phyloP scores from a whole-genome alignment of 2,329 filamentous ascomycete species.

The Myriangium duriaei region DNA sequence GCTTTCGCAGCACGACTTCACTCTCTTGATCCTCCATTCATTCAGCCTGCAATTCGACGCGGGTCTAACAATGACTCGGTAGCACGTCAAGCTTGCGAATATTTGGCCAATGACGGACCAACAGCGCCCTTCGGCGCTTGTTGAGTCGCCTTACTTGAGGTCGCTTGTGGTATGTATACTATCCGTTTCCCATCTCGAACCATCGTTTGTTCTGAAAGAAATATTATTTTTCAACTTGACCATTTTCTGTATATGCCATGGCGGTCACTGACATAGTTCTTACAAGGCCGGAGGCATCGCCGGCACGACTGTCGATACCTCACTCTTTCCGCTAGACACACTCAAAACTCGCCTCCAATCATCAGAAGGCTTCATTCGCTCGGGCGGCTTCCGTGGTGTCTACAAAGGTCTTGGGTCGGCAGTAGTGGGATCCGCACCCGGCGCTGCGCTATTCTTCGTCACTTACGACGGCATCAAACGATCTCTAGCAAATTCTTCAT shows the following conservation, averaged over 20 bases:
- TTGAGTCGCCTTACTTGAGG: constrained; percentile 36
- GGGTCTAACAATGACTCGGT: too few relatives aligned
- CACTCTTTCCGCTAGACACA: constrained; percentile 94
- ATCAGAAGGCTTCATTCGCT: constrained; percentile 59
- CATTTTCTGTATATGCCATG: neutral
- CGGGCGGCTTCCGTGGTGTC: constrained; percentile 80
- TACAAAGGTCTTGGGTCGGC: constrained; percentile 88
- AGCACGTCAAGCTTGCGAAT: too few relatives aligned
- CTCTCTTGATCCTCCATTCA: too few relatives aligned
- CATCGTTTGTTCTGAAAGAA: too few relatives aligned
- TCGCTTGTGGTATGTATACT: constrained; percentile 31
- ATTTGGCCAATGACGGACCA: too few relatives aligned
- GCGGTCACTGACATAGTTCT: neutral
- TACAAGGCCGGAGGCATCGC: constrained; percentile 80
- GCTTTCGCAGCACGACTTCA: too few relatives aligned
- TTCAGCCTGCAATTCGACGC: too few relatives aligned
- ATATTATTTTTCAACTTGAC: neutral
- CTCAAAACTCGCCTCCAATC: constrained; percentile 96
- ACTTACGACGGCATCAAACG: constrained; percentile 21
- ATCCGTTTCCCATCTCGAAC: too few relatives aligned
- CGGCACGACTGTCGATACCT: constrained; percentile 91
- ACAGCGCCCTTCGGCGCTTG: constrained; percentile 7
- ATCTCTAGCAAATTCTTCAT: neutral
- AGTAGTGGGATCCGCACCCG: constrained; percentile 80
- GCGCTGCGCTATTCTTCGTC: constrained; percentile 86